Base-by-base conservation (phyloP, 371 early-diverging fungal species). In the Mucor racemosus region DNA sequence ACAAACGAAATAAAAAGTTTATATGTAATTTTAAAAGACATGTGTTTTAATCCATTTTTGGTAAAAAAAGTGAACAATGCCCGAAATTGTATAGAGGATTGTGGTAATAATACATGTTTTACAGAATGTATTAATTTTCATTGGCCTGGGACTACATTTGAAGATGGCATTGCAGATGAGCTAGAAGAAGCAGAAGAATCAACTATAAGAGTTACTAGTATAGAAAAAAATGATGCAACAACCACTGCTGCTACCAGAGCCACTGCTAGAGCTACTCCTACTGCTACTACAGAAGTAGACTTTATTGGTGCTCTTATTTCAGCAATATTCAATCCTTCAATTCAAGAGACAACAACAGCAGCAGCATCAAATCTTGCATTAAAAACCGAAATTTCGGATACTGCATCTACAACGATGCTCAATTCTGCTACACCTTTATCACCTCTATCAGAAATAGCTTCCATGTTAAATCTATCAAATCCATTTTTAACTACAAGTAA, bases 141-240 rank as follows among this genome's bases (percentile, higher is more conserved):
- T 31, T 67, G 67, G 67, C 38, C 46, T 42, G 67, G 67, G 40
- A 15, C 60, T 39, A 61, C 62, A 19, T 46, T 57, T 34, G 44
- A 58, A 8, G 13, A 34, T 35, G n/a, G 31, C 5, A 4, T 38
- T 38, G 9, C 14, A 5, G 41, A 40, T 11, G 55, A 63, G 5
- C 34, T 15, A 39, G 55, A 41, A 4, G 31, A 63, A 55, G 34
- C 38, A 0, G n/a, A 21, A 33, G 26, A 48, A 11, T 19, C 34
- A n/a, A 31, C 5, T 6, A 36, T 10, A 35, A 4, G 14, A 46
- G 33, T 11, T 50, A 0, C 39, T 7, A 31, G 19, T 14, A 26
- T n/a, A 26, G 31, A 5, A 10, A 4, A 8, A 13, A 14, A 53
- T 14, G 26, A 21, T 53, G 31, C 21, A 53, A 31, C 31, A 3